A percentile compares a stretch with the other conserved stretches of the same genome.
phyloP scores from a whole-genome alignment of 2,329 filamentous ascomycete genomes.

The Sarocladium brachiariae region DNA sequence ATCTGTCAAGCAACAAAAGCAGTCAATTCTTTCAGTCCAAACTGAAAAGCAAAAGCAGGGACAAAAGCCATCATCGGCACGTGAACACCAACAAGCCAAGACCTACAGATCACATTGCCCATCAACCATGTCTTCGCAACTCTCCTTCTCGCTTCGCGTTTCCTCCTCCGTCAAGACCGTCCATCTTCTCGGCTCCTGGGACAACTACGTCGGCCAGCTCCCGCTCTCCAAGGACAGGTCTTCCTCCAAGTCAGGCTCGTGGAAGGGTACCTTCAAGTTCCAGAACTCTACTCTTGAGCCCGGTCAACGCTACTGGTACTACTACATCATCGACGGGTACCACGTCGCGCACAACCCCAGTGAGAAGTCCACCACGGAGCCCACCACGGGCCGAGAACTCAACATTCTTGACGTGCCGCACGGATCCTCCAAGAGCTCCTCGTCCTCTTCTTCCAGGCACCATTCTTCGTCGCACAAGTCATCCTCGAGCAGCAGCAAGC shows the following conservation, averaged over 20 bases:
- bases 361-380: slow-evolving; percentile 82
- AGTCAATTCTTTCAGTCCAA: slow-evolving; percentile 13
- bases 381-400: slow-evolving; percentile 91
- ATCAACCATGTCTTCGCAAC: slow-evolving; percentile 77
- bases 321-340: slow-evolving; percentile 99
- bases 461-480: slow-evolving; percentile 25
- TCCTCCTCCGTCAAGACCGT: slow-evolving; percentile 96
- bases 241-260: slow-evolving; percentile 79
- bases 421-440: slow-evolving; percentile 33
- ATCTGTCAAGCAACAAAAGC: slow-evolving; percentile 11
- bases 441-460: slow-evolving; percentile 27
- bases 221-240: slow-evolving; percentile 84
- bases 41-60: slow-evolving; percentile 17
- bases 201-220: slow-evolving; percentile 91
- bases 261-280: slow-evolving; percentile 96
- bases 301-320: slow-evolving; percentile 98
- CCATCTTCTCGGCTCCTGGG: slow-evolving; percentile 96
- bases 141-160: slow-evolving; percentile 93
- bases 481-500: slow-evolving; percentile 21
- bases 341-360: slow-evolving; percentile 95
- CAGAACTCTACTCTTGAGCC: slow-evolving; percentile 78
- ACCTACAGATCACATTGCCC: slow-evolving; percentile 17
- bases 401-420: slow-evolving; percentile 93
- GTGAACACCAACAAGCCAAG: not conserved
- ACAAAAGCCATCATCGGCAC: slow-evolving; percentile 13